Percentiles rank a stretch among this genome's conserved stretches.
These are phyloP conservation scores for Carpediemonas membranifera DNA, from an alignment of 78 protist genomes.

Conservation along the genomic window DNA sequence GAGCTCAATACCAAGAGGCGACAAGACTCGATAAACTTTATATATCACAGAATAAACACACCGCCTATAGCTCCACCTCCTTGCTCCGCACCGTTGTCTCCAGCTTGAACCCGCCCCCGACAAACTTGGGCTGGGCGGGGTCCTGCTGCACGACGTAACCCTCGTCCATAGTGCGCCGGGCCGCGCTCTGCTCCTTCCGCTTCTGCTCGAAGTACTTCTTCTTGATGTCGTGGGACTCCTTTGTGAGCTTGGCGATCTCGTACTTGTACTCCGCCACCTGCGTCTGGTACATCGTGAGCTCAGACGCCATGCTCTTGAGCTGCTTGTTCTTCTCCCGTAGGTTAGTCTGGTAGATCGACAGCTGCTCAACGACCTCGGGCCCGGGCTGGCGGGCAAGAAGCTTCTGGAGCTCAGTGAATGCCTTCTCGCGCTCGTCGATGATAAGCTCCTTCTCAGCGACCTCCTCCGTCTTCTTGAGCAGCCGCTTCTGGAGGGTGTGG, in stretches of 20 bases:
- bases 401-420: conserved; percentile 59
- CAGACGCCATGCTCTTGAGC: conserved; percentile 48
- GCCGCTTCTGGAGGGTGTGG: conserved; percentile 69
- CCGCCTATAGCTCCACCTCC: too few species aligned
- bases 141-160: not conserved
- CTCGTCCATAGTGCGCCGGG: not conserved
- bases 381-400: conserved; percentile 71
- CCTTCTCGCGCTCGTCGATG: conserved; percentile 66
- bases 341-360: conserved; percentile 22
- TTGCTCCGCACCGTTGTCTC: too few species aligned
- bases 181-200: not conserved
- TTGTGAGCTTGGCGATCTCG: not conserved
- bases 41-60: too few species aligned
- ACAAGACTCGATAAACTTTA: too few species aligned
- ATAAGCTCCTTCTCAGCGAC: conserved; percentile 51
- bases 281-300: conserved; percentile 16
- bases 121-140: too few species aligned
- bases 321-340: conserved; percentile 32
- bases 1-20: too few species aligned
- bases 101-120: too few species aligned
- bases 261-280: not conserved
- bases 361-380: conserved; percentile 62
- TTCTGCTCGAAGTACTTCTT: not conserved
- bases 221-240: not conserved
- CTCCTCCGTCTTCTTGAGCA: conserved; percentile 69